Base-by-base conservation (phyloP, 352 stramenopile species). In the Phytophthora megakarya region DNA sequence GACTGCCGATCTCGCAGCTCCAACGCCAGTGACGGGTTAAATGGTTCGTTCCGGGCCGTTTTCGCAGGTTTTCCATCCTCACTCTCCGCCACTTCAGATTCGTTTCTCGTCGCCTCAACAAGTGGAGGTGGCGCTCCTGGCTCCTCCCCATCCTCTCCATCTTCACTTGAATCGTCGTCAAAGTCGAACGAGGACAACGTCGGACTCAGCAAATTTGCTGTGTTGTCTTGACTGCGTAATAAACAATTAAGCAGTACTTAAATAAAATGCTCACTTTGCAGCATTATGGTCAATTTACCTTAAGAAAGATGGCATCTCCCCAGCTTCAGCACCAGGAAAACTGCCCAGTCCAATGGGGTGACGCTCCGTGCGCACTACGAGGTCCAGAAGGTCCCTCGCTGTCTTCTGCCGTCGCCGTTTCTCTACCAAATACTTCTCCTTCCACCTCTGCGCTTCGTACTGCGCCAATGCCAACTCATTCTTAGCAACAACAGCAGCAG, bases 181-280 rank as follows among this genome's bases (percentile, higher is more conserved):
- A 95, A 89, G 65, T 95, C 86, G 45, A 95, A 95, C 3, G 86
- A 93, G 35, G 84, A 91, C 18, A 95, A 70, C 42, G 86, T 93
- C 44, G 86, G 86, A 62, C 84, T 95, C 47, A 95, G 64, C 32
- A 95, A 62, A 50, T 71, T 80, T 3, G 74, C 80, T 21, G 87
- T 81, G 42, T 89, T 77, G 58, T 91, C 72, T 8, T 62, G 37
- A 69, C 64, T 67, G 44, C 66, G 50, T 3, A 32, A 22, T 18
- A 30, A 52, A 50, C 43, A 50, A 15, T 39, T 5, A 23, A 51
- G 13, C 7, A 33, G 5, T 44, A 19, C 18, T 48, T n/a, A 45
- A 21, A 39, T 9, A n/a, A n/a, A n/a, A n/a, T n/a, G n/a, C n/a
- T n/a, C n/a, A n/a, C 15, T 55, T 32, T 18, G 5, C 28, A 50